A percentile compares a stretch with the other conserved stretches of the same genome.
Conservation (phyloP, 169 alveolate genomes). For the Eimeria necatrix region DNA sequence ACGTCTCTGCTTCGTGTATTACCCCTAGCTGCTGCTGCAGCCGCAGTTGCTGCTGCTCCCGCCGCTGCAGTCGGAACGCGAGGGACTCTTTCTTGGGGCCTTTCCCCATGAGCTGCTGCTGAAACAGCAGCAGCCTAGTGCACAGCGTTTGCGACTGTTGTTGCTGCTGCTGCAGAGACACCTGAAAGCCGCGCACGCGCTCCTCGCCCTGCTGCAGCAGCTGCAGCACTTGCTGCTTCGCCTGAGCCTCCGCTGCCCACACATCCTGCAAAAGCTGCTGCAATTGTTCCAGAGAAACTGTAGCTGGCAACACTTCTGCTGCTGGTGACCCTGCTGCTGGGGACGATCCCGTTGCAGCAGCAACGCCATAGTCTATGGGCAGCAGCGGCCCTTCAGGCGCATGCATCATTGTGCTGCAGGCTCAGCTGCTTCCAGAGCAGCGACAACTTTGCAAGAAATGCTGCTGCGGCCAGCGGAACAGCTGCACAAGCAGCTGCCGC, state of each 20-base stretch:
- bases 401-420: conserved; percentile 24
- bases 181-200: conserved; percentile 32
- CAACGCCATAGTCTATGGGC: background rate
- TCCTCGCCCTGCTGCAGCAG: conserved; percentile 52
- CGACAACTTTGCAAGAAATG: background rate
- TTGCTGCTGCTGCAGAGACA: conserved; percentile 53
- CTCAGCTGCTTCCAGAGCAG: background rate
- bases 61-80: conserved; percentile 22
- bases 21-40: conserved; percentile 8
- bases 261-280: conserved; percentile 53
- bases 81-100: background rate
- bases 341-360: conserved; percentile 10
- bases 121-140: conserved; percentile 8
- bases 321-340: conserved; percentile 23
- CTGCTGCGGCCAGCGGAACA: too few relatives aligned
- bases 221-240: conserved; percentile 16
- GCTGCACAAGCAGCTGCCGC: too few relatives aligned
- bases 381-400: background rate
- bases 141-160: conserved; percentile 18
- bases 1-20: conserved; percentile 18
- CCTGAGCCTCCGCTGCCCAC: conserved; percentile 48
- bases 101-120: conserved; percentile 2
- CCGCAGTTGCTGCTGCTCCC: conserved; percentile 32
- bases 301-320: conserved; percentile 37
- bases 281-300: conserved; percentile 29